These are phyloP conservation scores for Fusarium albosuccineum DNA, from an alignment of 2,329 filamentous ascomycete genomes.

Conservation along the genomic window DNA sequence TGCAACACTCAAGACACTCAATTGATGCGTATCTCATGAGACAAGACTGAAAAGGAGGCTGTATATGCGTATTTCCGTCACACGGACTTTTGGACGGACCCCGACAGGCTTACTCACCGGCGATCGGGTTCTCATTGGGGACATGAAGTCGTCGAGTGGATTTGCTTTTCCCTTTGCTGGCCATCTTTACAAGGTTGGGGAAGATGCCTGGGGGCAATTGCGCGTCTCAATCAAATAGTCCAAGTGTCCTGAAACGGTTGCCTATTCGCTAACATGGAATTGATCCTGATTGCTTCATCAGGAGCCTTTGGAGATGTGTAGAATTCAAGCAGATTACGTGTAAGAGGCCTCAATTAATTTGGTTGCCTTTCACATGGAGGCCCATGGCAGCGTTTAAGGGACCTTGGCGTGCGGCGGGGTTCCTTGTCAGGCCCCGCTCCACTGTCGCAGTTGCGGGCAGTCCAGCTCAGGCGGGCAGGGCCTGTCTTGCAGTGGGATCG, in stretches of 20 bases:
- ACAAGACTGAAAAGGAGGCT: not conserved
- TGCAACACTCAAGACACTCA: constrained; percentile 5
- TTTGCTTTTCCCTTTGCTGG: constrained; percentile 9
- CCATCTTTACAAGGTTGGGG: constrained; percentile 9
- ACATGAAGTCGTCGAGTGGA: constrained; percentile 1
- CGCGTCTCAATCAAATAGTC: not conserved
- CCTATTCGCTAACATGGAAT: constrained; percentile 1
- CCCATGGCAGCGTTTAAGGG: not conserved
- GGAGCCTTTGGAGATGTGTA: constrained; percentile 5
- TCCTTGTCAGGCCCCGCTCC: not conserved
- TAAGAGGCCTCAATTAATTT: not conserved
- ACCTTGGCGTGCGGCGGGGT: constrained; percentile 13
- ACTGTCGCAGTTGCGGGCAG: not conserved
- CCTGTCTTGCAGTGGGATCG: constrained; percentile 17
- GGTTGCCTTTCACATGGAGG: constrained; percentile 5
- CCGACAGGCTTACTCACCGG: not conserved
- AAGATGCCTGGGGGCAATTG: constrained; percentile 3
- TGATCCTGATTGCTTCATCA: constrained; percentile 5
- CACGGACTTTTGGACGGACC: not conserved
- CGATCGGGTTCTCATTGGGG: not conserved
- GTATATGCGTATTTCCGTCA: constrained; percentile 17
- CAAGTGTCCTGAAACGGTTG: not conserved
- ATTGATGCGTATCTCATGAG: not conserved
- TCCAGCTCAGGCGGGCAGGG: not conserved
- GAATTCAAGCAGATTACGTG: not conserved